Evolutionary conservation across 345 rosid species (phyloP), one percentile per base, ranked within the genome.

Genomic region (Chamaenerion angustifolium): DNA sequence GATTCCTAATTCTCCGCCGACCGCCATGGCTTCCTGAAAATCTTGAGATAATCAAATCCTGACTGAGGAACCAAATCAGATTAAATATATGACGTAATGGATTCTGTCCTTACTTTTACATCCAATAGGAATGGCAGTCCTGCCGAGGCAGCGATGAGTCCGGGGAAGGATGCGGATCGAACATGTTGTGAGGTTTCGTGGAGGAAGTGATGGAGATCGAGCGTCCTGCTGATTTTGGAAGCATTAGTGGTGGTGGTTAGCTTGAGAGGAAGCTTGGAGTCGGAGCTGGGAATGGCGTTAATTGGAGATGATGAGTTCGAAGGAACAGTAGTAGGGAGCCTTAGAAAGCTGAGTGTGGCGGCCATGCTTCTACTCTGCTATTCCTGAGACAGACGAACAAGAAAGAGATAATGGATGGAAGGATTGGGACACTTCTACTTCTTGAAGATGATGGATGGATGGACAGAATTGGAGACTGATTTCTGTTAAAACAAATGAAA

Each of bases 11-110:
- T 81, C 84, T 15, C 95, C 95, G 53, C 60, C 75, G 16, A 19
- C 79, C 57, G 95, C 97, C 66, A 76, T 40, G 18, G 95, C 97
- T 71, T 79, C 90, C 95, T 85, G 80, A 40, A 43, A 31, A 7
- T 1, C 6, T 31, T 31, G 37, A 31, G 37, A 31, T 2, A 8
- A 5, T 31, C 6, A 31, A 8, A 8, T 31, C 37, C 7, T 8
- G 37, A 31, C 7, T 8, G 37, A 31, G 37, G 6, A 31, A 31
- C 37, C 7, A 31, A 31, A 31, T 31, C 37, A 31, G 37, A 31
- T 31, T 7, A 31, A 31, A 31, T 31, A 4, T 31, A 31, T 4
- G 37, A 31, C 1, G 1, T 4, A n/a, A 15, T 42, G 12, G 44
- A n/a, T 3, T 8, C 7, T 10, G 43, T 10, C 51, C 57, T 67